Evolutionary conservation across 2,329 filamentous ascomycete genomes (phyloP).

Genomic region (Neoarthrinium moseri): DNA sequence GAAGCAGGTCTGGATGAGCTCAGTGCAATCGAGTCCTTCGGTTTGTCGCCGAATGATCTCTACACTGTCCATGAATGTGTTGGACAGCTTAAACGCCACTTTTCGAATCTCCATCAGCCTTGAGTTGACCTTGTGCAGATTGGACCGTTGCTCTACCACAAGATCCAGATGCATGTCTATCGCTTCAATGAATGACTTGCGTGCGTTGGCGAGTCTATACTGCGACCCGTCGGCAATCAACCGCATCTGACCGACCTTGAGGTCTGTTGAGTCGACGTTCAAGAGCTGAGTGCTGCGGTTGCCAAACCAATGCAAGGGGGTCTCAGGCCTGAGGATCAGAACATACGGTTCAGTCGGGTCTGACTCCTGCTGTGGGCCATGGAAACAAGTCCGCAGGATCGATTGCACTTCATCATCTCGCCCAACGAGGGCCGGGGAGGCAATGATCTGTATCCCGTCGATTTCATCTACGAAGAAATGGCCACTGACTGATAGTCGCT

Average conservation of each 20-base stretch:
- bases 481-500: slow-evolving; percentile 75
- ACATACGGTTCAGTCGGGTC: slow-evolving; percentile 81
- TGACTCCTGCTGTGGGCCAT: slow-evolving; percentile 55
- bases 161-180: slow-evolving; percentile 84
- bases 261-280: slow-evolving; percentile 75
- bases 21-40: slow-evolving; percentile 80
- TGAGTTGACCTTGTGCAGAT: slow-evolving; percentile 86
- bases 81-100: slow-evolving; percentile 93
- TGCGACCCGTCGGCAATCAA: slow-evolving; percentile 87
- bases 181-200: slow-evolving; percentile 72
- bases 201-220: slow-evolving; percentile 73
- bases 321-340: slow-evolving; percentile 80
- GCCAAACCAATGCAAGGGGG: slow-evolving; percentile 77
- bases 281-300: slow-evolving; percentile 69
- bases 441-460: slow-evolving; percentile 79
- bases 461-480: slow-evolving; percentile 86
- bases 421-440: slow-evolving; percentile 74
- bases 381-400: slow-evolving; percentile 71
- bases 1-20: slow-evolving; percentile 96
- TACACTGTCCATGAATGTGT: slow-evolving; percentile 98
- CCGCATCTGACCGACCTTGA: slow-evolving; percentile 83
- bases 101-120: slow-evolving; percentile 93
- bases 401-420: slow-evolving; percentile 80
- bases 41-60: slow-evolving; percentile 89
- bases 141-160: slow-evolving; percentile 87